phyloP scores from a whole-genome alignment of 495 filamentous ascomycete species.

The Penicillium psychrofluorescens region DNA sequence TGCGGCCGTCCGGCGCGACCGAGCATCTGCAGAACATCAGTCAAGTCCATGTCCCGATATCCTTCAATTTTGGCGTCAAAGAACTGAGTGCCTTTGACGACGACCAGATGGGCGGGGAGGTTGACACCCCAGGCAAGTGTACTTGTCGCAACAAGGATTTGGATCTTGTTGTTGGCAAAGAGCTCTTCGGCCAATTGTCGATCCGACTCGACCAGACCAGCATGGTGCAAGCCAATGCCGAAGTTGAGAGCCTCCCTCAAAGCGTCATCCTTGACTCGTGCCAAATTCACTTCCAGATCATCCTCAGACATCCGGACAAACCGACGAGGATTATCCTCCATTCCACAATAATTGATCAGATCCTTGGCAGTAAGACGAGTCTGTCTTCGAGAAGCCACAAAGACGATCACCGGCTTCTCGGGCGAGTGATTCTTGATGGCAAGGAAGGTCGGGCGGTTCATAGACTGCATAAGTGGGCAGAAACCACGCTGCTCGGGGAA shows the following conservation, averaged over 20 bases:
- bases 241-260: conserved; percentile 88
- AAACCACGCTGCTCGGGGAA: conserved; percentile 94
- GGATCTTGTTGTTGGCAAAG: conserved; percentile 96
- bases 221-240: conserved; percentile 95
- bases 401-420: conserved; percentile 95
- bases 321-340: conserved; percentile 93
- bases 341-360: conserved; percentile 92
- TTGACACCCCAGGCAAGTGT: conserved; percentile 99
- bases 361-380: conserved; percentile 93
- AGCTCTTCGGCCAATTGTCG: conserved; percentile 86
- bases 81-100: conserved; percentile 97
- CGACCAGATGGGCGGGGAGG: conserved; percentile 90
- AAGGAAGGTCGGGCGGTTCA: conserved; percentile 96
- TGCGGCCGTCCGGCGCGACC: conserved; percentile 93
- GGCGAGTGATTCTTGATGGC: conserved; percentile 95
- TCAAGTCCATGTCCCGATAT: conserved; percentile 98
- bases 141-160: conserved; percentile 92
- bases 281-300: conserved; percentile 76
- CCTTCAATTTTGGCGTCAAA: conserved; percentile 98
- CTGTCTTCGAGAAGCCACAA: conserved; percentile 92
- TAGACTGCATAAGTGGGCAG: conserved; percentile 96
- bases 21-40: conserved; percentile 97
- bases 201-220: conserved; percentile 91
- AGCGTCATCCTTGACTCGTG: conserved; percentile 84
- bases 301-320: conserved; percentile 94